Base-by-base conservation (phyloP, 805 yeast species). In the Schwanniomyces vanrijiae region DNA sequence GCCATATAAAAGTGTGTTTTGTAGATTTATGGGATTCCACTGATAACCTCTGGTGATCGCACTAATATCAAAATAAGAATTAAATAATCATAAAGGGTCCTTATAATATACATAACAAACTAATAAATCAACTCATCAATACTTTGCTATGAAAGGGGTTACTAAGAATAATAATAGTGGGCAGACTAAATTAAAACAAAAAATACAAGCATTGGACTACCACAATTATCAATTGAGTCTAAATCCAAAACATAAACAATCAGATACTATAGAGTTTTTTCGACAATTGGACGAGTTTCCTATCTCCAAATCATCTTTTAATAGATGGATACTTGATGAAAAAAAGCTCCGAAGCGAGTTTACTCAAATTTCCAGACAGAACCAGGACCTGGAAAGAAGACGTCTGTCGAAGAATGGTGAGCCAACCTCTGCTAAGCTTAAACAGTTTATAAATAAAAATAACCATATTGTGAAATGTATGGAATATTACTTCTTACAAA, bases 231-330 rank as follows among this genome's bases (percentile, higher is more conserved):
- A 55, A 31, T 40, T 55, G 2, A 35, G 37, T 2, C n/a, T 43
- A 6, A 50, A 61, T 38, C 58, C 58, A 8, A 46, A 37, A 10
- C 64, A 63, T 45, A 53, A 53, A 20, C 58, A 55, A 28, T 35
- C 51, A 5, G 53, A 55, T 16, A 59, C 68, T 1, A 45, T 59
- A 21, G 47, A 45, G 34, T 48, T 52, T 43, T 58, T 56, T 33
- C 41, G 25, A 11, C 21, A 43, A 5, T 37, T 43, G 31, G 40
- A 44, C 18, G 44, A 46, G 18, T 55, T 45, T 50, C 53, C 49
- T 25, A 42, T 49, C 18, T 47, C 56, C 14, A 54, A 48, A 24
- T 56, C 58, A 21, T 49, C 55, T 0, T 52, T 58, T 22, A 54
- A 54, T 19, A 40, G 60, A 26, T 58, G 62, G 62, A 35, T 58